Evolutionary conservation across 1,284 basidiomycete genomes (phyloP).

Genomic region (Rhodotorula sp.): DNA sequence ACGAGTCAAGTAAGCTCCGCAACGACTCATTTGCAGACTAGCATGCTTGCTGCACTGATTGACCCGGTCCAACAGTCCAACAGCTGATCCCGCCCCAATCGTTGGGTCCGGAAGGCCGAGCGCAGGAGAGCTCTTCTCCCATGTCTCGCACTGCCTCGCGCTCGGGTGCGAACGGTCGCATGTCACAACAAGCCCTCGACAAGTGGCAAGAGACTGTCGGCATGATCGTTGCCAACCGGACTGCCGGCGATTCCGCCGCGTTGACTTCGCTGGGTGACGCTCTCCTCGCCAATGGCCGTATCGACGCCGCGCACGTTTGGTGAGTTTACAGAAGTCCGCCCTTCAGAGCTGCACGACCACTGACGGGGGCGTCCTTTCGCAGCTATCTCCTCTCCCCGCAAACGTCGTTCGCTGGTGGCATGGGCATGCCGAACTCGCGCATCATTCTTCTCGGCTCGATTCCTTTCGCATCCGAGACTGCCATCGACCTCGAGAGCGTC

Average conservation of each 20-base stretch:
- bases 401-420: slow-evolving; percentile 65
- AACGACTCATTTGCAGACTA: slow-evolving; percentile 4
- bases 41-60: background rate
- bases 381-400: slow-evolving; percentile 87
- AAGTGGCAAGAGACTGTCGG: slow-evolving; percentile 85
- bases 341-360: slow-evolving; percentile 17
- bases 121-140: slow-evolving; percentile 52
- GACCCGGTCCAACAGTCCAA: slow-evolving; percentile 58
- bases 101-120: slow-evolving; percentile 45
- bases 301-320: slow-evolving; percentile 90
- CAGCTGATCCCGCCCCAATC: slow-evolving; percentile 66
- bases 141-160: slow-evolving; percentile 63
- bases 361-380: background rate
- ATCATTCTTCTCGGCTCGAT: slow-evolving; percentile 34
- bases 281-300: slow-evolving; percentile 66
- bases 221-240: slow-evolving; percentile 74
- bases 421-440: slow-evolving; percentile 42
- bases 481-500: slow-evolving; percentile 68
- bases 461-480: slow-evolving; percentile 58
- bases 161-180: slow-evolving; percentile 47
- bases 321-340: slow-evolving; percentile 49
- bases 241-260: slow-evolving; percentile 61
- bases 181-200: slow-evolving; percentile 61
- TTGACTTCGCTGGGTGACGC: slow-evolving; percentile 84
- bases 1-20: slow-evolving; percentile 62